A percentile compares a stretch with the other conserved stretches of the same genome.
Conservation (phyloP, 2,329 filamentous ascomycete genomes). For the Paraconiothyrium sp. region DNA sequence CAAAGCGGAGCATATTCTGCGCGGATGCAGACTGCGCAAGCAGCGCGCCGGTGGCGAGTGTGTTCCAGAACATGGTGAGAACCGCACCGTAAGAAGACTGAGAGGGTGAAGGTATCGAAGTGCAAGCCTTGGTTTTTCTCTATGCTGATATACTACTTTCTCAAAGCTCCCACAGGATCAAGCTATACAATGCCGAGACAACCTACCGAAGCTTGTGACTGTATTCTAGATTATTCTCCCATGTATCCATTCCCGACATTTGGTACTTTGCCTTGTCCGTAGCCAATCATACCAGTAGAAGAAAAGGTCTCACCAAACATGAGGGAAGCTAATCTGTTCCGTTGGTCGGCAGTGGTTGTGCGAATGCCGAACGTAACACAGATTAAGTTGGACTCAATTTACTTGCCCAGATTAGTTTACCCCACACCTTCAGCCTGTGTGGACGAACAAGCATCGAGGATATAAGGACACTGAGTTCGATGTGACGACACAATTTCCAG, state of each 20-base stretch:
- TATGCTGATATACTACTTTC: slow-evolving; percentile 16
- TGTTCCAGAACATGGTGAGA: slow-evolving; percentile 35
- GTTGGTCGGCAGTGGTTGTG: slow-evolving; percentile 29
- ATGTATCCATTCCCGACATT: slow-evolving; percentile 15
- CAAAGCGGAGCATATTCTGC: slow-evolving; percentile 48
- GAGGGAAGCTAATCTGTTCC: slow-evolving; percentile 28
- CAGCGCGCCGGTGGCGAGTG: slow-evolving; percentile 31
- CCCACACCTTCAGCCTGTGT: slow-evolving; percentile 8
- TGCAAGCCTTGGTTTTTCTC: slow-evolving; percentile 15
- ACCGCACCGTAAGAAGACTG: slow-evolving; percentile 13
- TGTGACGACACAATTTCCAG: not conserved
- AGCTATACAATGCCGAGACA: slow-evolving; percentile 5
- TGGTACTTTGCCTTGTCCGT: not conserved
- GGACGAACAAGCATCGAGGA: not conserved
- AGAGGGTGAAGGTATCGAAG: slow-evolving; percentile 14
- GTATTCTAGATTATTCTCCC: slow-evolving; percentile 18
- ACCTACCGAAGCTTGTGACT: slow-evolving; percentile 17
- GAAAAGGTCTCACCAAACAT: slow-evolving; percentile 18
- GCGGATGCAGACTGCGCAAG: slow-evolving; percentile 36
- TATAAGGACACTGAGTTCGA: not conserved
- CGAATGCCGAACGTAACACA: slow-evolving; percentile 30
- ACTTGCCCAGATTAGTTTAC: slow-evolving; percentile 10
- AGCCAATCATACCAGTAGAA: slow-evolving; percentile 20
- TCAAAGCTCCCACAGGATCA: slow-evolving; percentile 7
- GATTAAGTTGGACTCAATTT: slow-evolving; percentile 15